These are phyloP conservation scores for Colletotrichum spinosum DNA, from an alignment of 2,329 filamentous ascomycete genomes.

Conservation along the genomic window DNA sequence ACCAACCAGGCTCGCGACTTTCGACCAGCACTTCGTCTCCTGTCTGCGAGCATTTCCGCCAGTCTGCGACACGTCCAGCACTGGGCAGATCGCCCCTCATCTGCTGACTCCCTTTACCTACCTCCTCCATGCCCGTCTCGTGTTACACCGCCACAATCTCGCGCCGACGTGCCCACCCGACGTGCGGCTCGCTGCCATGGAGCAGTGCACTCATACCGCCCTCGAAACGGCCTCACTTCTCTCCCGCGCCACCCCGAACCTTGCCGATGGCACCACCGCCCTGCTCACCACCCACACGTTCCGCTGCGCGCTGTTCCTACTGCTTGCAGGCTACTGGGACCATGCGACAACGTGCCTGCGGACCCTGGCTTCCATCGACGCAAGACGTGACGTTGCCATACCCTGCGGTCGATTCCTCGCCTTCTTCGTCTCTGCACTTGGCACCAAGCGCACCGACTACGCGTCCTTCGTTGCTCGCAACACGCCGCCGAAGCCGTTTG, in stretches of 20 bases:
- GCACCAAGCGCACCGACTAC: conserved; percentile 64
- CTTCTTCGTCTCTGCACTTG: conserved; percentile 81
- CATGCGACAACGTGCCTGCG: conserved; percentile 80
- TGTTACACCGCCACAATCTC: conserved; percentile 91
- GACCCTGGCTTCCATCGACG: conserved; percentile 76
- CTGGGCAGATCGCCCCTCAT: conserved; percentile 77
- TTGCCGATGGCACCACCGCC: conserved; percentile 77
- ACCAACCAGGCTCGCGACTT: conserved; percentile 75
- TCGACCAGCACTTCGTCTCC: conserved; percentile 82
- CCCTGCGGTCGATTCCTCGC: conserved; percentile 84
- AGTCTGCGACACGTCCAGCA: conserved; percentile 75
- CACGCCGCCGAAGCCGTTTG: conserved; percentile 47
- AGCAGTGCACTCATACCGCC: conserved; percentile 79
- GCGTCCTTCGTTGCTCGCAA: conserved; percentile 50
- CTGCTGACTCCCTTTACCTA: conserved; percentile 81
- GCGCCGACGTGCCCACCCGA: conserved; percentile 75
- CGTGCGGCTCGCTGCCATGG: conserved; percentile 77
- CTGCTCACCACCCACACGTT: conserved; percentile 88
- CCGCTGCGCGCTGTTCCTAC: conserved; percentile 84
- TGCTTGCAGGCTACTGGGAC: conserved; percentile 79
- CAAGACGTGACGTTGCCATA: conserved; percentile 77
- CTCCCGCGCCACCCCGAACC: conserved; percentile 69
- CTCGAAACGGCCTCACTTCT: conserved; percentile 84
- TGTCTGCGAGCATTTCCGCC: conserved; percentile 83
- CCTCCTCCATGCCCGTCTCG: conserved; percentile 84